Base-by-base conservation (phyloP, 805 yeast species). In the Suhomyces sp. region DNA sequence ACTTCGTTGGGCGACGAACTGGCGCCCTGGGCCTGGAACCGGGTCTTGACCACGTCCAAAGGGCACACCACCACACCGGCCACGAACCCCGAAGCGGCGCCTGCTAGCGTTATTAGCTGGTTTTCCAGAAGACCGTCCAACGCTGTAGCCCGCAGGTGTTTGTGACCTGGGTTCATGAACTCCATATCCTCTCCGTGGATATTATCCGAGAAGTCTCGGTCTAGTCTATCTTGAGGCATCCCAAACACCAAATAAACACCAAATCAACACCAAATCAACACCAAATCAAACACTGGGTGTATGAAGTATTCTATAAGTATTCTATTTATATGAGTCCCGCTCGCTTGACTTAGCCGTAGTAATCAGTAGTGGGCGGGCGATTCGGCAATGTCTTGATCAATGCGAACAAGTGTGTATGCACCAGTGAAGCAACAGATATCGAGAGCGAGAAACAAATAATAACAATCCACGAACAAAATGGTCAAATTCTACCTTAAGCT, bases 61-160 rank as follows among this genome's bases (percentile, higher is more conserved):
- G 99, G 99, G 69, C 98, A 94, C 6, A 94, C 99, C 2, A 83
- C 77, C 2, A 92, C 80, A 0, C 98, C 98, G 0, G 97, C 85
- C 6, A 89, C 64, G 59, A 94, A 87, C 1, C 99, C 99, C 0
- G 97, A 90, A n/a, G 90, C 69, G 0, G 97, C 97, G 0, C 99
- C 99, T 1, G 96, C 82, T 0, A 88, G 61, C 6, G 98, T 94
- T 12, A 88, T 84, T 35, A 90, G 78, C 61, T 86, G 84, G 48
- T 31, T 33, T 24, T 53, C 55, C 47, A 36, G 41, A 12, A 52
- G 44, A 5, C 26, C 13, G 13, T 26, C n/a, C 23, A 47, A 36
- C n/a, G 23, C 12, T 10, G 3, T 33, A 4, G 49, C 24, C 6
- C 33, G 33, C 6, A n/a, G 33, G 33, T 53, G 59, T 13, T 56